Evolutionary conservation across 1,284 basidiomycete species (phyloP), one percentile per base, ranked within the genome.

Genomic region (Tylopilus sp.): DNA sequence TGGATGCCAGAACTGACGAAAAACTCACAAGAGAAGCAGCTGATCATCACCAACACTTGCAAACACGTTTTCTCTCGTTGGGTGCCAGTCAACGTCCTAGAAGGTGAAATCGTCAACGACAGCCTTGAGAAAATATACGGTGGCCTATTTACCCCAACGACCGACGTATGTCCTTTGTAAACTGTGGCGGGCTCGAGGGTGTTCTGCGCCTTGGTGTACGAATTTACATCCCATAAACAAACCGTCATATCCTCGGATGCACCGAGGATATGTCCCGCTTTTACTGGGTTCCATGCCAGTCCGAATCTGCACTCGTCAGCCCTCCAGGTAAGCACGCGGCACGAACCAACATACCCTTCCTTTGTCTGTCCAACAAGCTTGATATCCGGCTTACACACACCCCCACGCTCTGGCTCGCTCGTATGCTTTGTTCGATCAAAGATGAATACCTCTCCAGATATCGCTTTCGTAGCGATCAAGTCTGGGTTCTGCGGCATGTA

Each of bases 401-500:
- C 90, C 42, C 82, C 83, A 29, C 83, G 78, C 60, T 91, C 89
- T 1, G 95, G 94, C 62, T 94, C 90, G 61, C 86, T 93, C 56
- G 92, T 84, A 70, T 99, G 95, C 71, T 97, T 98, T 42, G 96
- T 99, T 51, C 96, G 76, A 72, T 99, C 96, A 71, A 99, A 99
- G 33, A 99, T 74, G 57, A 90, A 78, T 10, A 97, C 92, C 58
- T 95, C 91, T 14, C 96, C 96, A 6, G 80, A 83, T 8, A 95
- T 82, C 10, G 93, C 77, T 63, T 98, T 95, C 9, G 95, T 99
- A 2, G 96, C 96, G 57, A 99, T 91, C 58, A 99, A 71, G 70
- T 99, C 92, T 7, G 92, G 90, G 65, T 99, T 99, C 71, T 98
- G 95, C 14, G 96, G 96, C 91, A 97, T 98, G 70, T 99, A 99